Conservation (phyloP, 1,284 basidiomycete genomes). For the Austroboletus novae-zelandiae region DNA sequence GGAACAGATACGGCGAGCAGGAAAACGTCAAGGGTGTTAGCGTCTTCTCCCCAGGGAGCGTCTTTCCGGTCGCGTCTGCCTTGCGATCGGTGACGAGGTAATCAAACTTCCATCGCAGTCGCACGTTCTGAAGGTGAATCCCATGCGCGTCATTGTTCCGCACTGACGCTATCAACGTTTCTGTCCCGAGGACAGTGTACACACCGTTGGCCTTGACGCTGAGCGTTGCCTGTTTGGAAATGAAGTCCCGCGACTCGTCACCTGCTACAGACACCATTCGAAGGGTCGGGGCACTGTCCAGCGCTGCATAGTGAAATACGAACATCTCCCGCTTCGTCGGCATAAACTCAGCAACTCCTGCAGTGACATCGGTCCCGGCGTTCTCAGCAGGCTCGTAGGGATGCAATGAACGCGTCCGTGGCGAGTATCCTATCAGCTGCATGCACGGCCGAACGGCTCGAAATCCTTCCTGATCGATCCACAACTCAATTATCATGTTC, state of each 20-base stretch:
- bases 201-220: slow-evolving; percentile 66
- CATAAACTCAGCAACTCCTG: slow-evolving; percentile 59
- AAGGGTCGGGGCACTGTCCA: slow-evolving; percentile 67
- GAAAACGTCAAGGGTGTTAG: slow-evolving; percentile 70
- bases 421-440: slow-evolving; percentile 51
- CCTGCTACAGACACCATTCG: slow-evolving; percentile 62
- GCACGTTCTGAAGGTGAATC: slow-evolving; percentile 28
- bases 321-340: slow-evolving; percentile 57
- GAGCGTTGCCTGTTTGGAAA: slow-evolving; percentile 68
- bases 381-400: slow-evolving; percentile 29
- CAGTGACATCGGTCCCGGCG: slow-evolving; percentile 22
- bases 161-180: slow-evolving; percentile 37
- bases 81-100: slow-evolving; percentile 66
- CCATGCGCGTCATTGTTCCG: slow-evolving; percentile 14
- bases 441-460: slow-evolving; percentile 59
- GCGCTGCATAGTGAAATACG: slow-evolving; percentile 66
- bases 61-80: slow-evolving; percentile 43
- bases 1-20: slow-evolving; percentile 67
- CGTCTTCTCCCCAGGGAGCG: slow-evolving; percentile 61
- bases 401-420: slow-evolving; percentile 32
- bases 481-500: slow-evolving; percentile 54
- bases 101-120: slow-evolving; percentile 71
- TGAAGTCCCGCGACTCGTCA: slow-evolving; percentile 66
- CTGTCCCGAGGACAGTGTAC: slow-evolving; percentile 67
- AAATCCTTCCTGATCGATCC: slow-evolving; percentile 81